Evolutionary conservation across 169 alveolate genomes (phyloP).

Genomic region (Plasmodium knowlesi): DNA sequence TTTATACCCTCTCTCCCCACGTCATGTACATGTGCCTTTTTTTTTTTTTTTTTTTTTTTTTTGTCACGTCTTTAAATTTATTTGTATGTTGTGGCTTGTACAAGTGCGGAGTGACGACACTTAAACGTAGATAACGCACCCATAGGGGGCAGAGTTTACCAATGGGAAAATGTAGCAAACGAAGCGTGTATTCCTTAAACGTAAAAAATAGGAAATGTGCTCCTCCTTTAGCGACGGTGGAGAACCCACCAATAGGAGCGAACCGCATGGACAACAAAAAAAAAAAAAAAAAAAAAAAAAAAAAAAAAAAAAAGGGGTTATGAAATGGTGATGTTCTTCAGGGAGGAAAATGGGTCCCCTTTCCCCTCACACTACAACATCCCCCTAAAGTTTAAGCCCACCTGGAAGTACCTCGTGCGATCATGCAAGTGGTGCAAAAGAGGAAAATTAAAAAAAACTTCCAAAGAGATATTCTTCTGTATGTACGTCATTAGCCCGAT

Average conservation of each 20-base stretch:
- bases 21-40: not conserved
- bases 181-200: not conserved
- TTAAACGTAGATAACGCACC: not conserved
- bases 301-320: not conserved
- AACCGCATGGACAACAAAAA: not conserved
- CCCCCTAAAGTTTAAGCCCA: slow-evolving; percentile 56
- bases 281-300: not conserved
- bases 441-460: slow-evolving; percentile 45
- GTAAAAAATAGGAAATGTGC: not conserved
- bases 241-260: not conserved
- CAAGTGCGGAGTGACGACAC: not conserved
- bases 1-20: not conserved
- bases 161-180: not conserved
- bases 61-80: not conserved
- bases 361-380: not conserved
- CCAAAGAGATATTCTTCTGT: slow-evolving; percentile 59
- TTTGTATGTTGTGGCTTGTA: not conserved
- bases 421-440: slow-evolving; percentile 18
- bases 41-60: not conserved
- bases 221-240: not conserved
- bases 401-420: slow-evolving; percentile 60
- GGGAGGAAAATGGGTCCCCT: not conserved
- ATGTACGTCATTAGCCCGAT: slow-evolving; percentile 67
- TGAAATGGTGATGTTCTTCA: not conserved
- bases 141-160: not conserved